Evolutionary conservation across 805 yeast genomes (phyloP), one percentile per base, ranked within the genome.

Genomic region (Blastobotrys peoriensis): DNA sequence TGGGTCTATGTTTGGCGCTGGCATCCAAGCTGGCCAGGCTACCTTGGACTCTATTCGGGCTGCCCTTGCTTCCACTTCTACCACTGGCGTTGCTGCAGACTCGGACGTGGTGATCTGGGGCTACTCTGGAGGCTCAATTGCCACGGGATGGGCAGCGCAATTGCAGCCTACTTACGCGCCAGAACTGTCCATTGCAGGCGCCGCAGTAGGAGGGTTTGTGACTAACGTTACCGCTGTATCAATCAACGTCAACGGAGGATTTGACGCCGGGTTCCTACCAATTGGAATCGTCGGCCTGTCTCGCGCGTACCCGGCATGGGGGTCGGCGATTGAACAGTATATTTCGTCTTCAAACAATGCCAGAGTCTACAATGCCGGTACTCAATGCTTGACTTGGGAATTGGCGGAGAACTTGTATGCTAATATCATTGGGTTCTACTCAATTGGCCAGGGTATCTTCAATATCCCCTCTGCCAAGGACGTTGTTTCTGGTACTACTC

Each of bases 81-180:
- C 43, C 36, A 44, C 51, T 18, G 77, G 75, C 53, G 73, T 69
- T 16, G 36, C 36, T 17, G 13, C 33, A 10, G 46, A 50, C 34
- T 30, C 45, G n/a, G 22, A 20, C 34, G 85, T 84, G 56, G 96
- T 94, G 13, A 85, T 86, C 27, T 93, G 94, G 91, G 73, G 94
- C 6, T 80, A 80, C 57, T 77, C 77, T 46, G 87, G 82, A 50
- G 72, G 77, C 54, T 79, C 74, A 62, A 79, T 91, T 57, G 73
- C 89, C 56, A 84, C 88, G 19, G 95, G 59, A n/a, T 50, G 51
- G 45, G 60, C 62, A 1, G 51, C 52, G 1, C 56, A 57, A 46
- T 18, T 49, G 15, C 50, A 50, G 22, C 30, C 28, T 4, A 1
- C 36, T 8, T 58, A 58, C 19, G 60, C 60, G 2, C 60, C 62